A percentile compares a stretch with the other conserved stretches of the same genome.
Conservation (phyloP, 2,329 filamentous ascomycete genomes). For the Fusarium tupiense region DNA sequence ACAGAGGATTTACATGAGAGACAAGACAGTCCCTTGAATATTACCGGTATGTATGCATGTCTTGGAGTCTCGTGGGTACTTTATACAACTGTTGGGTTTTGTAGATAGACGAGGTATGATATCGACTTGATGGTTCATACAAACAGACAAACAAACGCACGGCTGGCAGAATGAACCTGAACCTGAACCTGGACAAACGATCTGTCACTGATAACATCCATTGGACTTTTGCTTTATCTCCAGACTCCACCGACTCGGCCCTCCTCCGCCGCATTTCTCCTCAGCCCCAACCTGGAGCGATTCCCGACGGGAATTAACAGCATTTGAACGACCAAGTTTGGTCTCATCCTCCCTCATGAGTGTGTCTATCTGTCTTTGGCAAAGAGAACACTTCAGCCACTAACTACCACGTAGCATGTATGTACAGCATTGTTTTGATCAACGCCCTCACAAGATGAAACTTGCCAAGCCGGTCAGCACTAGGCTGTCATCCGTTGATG, state of each 20-base stretch:
- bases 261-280: background rate
- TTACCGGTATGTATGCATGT: background rate
- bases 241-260: conserved; percentile 5
- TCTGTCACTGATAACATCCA: conserved; percentile 2
- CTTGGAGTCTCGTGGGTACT: background rate
- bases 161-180: background rate
- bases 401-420: background rate
- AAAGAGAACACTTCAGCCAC: background rate
- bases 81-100: background rate
- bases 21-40: background rate
- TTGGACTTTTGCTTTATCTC: background rate
- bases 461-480: conserved; percentile 26
- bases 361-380: background rate
- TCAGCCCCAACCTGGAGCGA: background rate
- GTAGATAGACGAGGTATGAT: background rate
- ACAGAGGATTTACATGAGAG: background rate
- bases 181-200: background rate
- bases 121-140: background rate
- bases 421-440: background rate
- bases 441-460: conserved; percentile 12
- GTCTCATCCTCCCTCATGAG: background rate
- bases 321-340: conserved; percentile 2
- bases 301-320: conserved; percentile 16
- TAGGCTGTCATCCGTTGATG: conserved; percentile 12
- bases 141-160: background rate